phyloP scores from a whole-genome alignment of 2,329 filamentous ascomycete genomes.

The Arthrobotrys sphaeroides region DNA sequence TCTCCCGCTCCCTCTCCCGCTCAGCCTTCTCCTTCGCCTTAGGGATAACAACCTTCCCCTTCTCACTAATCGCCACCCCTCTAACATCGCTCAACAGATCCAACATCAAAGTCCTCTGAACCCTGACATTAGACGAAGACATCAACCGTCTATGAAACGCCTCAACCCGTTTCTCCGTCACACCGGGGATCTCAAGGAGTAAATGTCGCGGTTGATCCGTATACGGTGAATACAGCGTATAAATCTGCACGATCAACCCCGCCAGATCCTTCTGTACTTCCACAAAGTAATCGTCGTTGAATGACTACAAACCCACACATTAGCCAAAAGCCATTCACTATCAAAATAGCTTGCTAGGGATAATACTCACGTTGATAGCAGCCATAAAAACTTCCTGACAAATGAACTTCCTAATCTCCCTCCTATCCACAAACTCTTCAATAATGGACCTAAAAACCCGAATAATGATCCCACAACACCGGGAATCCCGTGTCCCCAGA shows the following conservation, averaged over 20 bases:
- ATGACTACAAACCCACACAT: conserved; percentile 64
- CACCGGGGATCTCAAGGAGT: conserved; percentile 80
- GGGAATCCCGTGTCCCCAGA: conserved; percentile 86
- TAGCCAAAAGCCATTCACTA: neutral
- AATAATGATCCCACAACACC: conserved; percentile 85
- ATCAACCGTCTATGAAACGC: conserved; percentile 73
- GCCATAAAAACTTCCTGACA: conserved; percentile 87
- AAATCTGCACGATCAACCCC: conserved; percentile 83
- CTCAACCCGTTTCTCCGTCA: conserved; percentile 75
- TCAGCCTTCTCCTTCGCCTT: conserved; percentile 62
- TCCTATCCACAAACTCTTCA: conserved; percentile 71
- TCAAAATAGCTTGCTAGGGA: too few relatives aligned
- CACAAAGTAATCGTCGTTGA: conserved; percentile 96
- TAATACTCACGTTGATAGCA: conserved; percentile 63
- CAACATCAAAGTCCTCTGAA: conserved; percentile 79
- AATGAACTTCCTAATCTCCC: conserved; percentile 82
- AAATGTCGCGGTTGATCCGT: conserved; percentile 78
- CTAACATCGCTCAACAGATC: conserved; percentile 86
- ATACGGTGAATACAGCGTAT: conserved; percentile 76
- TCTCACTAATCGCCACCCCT: conserved; percentile 90
- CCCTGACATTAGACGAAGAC: conserved; percentile 54
- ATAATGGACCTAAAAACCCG: conserved; percentile 87
- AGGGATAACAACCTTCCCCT: conserved; percentile 76
- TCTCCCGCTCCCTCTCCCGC: conserved; percentile 63
- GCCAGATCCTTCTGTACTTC: conserved; percentile 94